phyloP scores from a whole-genome alignment of 257 asterid genomes.

The Jacaranda mimosifolia region DNA sequence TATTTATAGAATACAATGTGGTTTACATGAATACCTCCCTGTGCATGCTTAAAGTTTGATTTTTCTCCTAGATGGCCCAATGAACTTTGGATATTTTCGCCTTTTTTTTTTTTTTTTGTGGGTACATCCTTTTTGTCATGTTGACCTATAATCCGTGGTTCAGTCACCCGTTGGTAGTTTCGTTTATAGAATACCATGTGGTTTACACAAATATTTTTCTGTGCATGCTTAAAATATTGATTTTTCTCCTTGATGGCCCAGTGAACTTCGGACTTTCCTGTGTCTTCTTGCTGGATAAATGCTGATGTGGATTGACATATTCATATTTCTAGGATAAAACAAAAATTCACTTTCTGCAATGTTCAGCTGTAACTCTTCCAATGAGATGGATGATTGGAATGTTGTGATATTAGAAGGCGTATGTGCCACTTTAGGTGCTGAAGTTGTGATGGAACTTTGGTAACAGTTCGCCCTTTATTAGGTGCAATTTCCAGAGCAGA shows the following conservation, averaged over 20 bases:
- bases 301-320: background rate
- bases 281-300: conserved; percentile 5
- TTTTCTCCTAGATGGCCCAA: too few species aligned
- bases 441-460: background rate
- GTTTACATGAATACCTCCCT: too few species aligned
- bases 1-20: too few species aligned
- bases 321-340: conserved; percentile 1
- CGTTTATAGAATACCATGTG: conserved; percentile 12
- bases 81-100: too few species aligned
- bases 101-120: too few species aligned
- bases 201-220: background rate
- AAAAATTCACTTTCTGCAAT: background rate
- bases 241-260: background rate
- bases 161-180: conserved; percentile 3
- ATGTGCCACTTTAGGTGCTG: conserved; percentile 16
- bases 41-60: too few species aligned
- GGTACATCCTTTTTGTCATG: background rate
- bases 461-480: conserved; percentile 1
- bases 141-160: conserved; percentile 7
- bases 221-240: background rate
- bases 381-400: conserved; percentile 1
- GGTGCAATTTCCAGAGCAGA: conserved; percentile 22
- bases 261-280: background rate
- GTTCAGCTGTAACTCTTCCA: background rate
- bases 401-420: background rate